A percentile compares a stretch with the other conserved stretches of the same genome.
Conservation (phyloP, 306 rosid species). For the Hippophae rhamnoides region DNA sequence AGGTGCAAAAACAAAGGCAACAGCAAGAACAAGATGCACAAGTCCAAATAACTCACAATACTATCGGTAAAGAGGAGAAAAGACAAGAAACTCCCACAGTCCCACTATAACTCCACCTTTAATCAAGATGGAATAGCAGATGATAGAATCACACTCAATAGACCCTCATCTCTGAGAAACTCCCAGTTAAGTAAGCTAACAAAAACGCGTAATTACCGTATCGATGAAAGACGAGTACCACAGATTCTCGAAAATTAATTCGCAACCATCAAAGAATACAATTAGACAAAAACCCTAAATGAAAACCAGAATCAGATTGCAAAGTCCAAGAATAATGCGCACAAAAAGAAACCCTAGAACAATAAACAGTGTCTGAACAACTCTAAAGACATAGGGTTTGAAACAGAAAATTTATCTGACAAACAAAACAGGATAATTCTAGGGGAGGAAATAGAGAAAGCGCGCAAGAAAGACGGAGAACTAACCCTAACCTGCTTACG, state of each 20-base stretch:
- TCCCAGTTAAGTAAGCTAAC: conserved; percentile 6
- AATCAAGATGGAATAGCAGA: conserved; percentile 44
- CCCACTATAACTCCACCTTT: conserved; percentile 51
- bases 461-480: conserved; percentile 13
- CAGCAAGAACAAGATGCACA: conserved; percentile 8
- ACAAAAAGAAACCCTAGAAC: conserved; percentile 47
- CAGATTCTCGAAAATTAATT: conserved; percentile 14
- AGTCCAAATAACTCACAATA: conserved; percentile 24
- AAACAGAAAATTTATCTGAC: conserved; percentile 6
- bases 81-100: conserved; percentile 1
- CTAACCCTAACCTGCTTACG: conserved; percentile 62
- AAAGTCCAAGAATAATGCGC: conserved; percentile 21
- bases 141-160: conserved; percentile 33
- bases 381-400: conserved; percentile 42
- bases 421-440: conserved; percentile 10
- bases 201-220: conserved; percentile 8
- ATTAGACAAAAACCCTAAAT: conserved; percentile 39
- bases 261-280: conserved; percentile 33
- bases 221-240: conserved; percentile 15
- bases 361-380: conserved; percentile 3
- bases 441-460: conserved; percentile 6
- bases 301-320: conserved; percentile 18
- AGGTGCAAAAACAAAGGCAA: conserved; percentile 17
- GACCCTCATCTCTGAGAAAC: conserved; percentile 27
- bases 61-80: conserved; percentile 1